phyloP scores from a whole-genome alignment of 371 early-diverging fungal species.

The Apophysomyces elegans region DNA sequence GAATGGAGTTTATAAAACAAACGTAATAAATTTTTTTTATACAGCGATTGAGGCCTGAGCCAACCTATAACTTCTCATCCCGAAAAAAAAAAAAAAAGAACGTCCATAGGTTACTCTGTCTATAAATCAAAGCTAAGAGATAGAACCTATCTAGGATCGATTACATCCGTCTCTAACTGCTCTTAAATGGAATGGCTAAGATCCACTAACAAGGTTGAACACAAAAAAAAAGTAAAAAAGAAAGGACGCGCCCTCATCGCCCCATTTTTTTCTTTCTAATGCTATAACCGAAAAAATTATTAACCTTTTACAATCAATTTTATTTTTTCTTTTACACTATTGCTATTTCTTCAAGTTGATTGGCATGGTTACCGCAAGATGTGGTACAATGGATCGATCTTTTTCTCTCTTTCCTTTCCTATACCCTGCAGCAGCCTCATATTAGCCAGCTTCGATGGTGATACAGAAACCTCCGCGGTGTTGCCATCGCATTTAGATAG shows the following conservation, averaged over 20 bases:
- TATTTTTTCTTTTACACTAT: too few relatives aligned
- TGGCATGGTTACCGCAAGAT: slow-evolving; percentile 2
- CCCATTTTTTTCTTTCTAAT: slow-evolving; percentile 2
- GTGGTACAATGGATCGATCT: slow-evolving; percentile 4
- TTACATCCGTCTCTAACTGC: not conserved
- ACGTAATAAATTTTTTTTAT: not conserved
- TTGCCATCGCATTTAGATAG: not conserved
- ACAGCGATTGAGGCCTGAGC: too few relatives aligned
- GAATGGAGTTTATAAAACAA: slow-evolving; percentile 1
- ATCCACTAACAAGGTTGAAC: slow-evolving; percentile 1
- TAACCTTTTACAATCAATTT: not conserved
- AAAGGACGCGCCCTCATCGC: slow-evolving; percentile 6
- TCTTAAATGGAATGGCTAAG: slow-evolving; percentile 6
- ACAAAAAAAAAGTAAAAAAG: not conserved
- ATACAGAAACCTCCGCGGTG: slow-evolving; percentile 8
- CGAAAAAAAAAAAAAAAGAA: not conserved
- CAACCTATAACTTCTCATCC: too few relatives aligned
- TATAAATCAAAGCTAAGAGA: too few relatives aligned
- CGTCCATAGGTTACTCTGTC: not conserved
- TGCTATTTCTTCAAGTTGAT: not conserved
- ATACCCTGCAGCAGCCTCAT: not conserved
- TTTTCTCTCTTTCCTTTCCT: not conserved
- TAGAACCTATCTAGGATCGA: not conserved
- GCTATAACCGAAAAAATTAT: slow-evolving; percentile 5
- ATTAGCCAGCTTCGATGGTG: slow-evolving; percentile 9